phyloP scores from a whole-genome alignment of 2,329 filamentous ascomycete species.

The Ophiocordyceps australis region DNA sequence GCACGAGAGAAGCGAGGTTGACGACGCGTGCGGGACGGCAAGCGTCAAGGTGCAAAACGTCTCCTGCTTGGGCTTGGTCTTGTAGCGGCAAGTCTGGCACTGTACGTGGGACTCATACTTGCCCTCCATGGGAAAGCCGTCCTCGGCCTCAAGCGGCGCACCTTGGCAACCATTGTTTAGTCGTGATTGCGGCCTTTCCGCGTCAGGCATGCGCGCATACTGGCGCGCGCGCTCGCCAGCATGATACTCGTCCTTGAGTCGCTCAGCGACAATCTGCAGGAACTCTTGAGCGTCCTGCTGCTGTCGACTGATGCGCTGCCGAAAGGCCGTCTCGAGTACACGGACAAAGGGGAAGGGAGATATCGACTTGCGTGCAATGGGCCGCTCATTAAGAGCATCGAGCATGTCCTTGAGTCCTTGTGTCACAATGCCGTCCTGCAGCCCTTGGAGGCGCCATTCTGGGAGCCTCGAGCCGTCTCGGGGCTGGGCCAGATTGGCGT shows the following conservation, averaged over 20 bases:
- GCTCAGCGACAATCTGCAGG: slow-evolving; percentile 79
- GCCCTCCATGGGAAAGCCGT: slow-evolving; percentile 83
- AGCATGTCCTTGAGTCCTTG: slow-evolving; percentile 81
- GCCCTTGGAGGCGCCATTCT: slow-evolving; percentile 42
- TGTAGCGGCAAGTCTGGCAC: slow-evolving; percentile 78
- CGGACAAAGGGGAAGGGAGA: slow-evolving; percentile 71
- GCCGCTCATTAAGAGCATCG: slow-evolving; percentile 81
- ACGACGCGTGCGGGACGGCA: slow-evolving; percentile 69
- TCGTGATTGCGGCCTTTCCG: slow-evolving; percentile 1
- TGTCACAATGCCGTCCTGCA: slow-evolving; percentile 73
- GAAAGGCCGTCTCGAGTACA: slow-evolving; percentile 71
- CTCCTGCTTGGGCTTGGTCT: slow-evolving; percentile 65
- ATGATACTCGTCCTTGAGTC: slow-evolving; percentile 86
- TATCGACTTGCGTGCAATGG: slow-evolving; percentile 86
- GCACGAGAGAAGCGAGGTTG: slow-evolving; percentile 69
- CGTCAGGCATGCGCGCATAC: slow-evolving; percentile 20
- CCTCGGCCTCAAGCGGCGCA: slow-evolving; percentile 28
- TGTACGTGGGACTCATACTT: slow-evolving; percentile 88
- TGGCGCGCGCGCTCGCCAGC: slow-evolving; percentile 59
- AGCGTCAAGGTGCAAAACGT: slow-evolving; percentile 86
- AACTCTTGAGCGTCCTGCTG: slow-evolving; percentile 98
- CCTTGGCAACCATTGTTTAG: no score
- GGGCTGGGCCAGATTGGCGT: slow-evolving; percentile 41
- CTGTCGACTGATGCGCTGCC: slow-evolving; percentile 76
- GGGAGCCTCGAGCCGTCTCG: slow-evolving; percentile 22